Evolutionary conservation across 2,329 filamentous ascomycete genomes (phyloP), one percentile per base, ranked within the genome.

Genomic region (Stachybotrys elegans): DNA sequence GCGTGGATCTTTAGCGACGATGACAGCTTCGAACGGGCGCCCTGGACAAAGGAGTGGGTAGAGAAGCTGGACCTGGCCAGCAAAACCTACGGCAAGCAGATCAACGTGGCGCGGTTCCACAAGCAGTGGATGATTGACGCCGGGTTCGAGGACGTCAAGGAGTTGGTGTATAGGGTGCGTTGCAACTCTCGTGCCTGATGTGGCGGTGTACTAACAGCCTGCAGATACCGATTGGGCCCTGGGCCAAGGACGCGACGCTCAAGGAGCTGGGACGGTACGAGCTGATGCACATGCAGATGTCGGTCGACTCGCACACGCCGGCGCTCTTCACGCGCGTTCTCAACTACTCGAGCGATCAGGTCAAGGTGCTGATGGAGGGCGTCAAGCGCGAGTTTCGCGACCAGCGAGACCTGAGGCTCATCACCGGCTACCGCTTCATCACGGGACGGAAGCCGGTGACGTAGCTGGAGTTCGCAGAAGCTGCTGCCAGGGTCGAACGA

Each of bases 361-460:
- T 67, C 0, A 53, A 62, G 46, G 55, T 65, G 2, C 51, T 76
- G 37, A 68, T 72, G 48, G 63, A 73, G 37, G 73, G 76, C 11
- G 68, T 71, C 11, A 63, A 64, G 47, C 51, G 58, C 25, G 63
- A 67, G 52, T 62, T 66, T 48, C 53, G 63, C 6, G 60, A 56
- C 43, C 31, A 34, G 31, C 59, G 53, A 41, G 59, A 65, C 43
- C 50, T 60, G 35, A 51, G 57, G 25, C 45, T 66, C 21, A 64
- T 66, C 29, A 65, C 62, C 4, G 53, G 48, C 39, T 66, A 65
- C 40, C 61, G 62, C 11, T 65, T 66, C 23, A 54, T 66, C 29
- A 51, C 50, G 2, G 62, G 62, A 14, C 55, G 57, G 21, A 62
- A 51, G 17, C 52, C 56, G 6, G 22, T 40, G n/a, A n/a, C n/a